Percentiles rank a stretch among this genome's conserved stretches.
phyloP scores from a whole-genome alignment of 768 basidiomycete species.

The Naganishia vaughanmartiniae region DNA sequence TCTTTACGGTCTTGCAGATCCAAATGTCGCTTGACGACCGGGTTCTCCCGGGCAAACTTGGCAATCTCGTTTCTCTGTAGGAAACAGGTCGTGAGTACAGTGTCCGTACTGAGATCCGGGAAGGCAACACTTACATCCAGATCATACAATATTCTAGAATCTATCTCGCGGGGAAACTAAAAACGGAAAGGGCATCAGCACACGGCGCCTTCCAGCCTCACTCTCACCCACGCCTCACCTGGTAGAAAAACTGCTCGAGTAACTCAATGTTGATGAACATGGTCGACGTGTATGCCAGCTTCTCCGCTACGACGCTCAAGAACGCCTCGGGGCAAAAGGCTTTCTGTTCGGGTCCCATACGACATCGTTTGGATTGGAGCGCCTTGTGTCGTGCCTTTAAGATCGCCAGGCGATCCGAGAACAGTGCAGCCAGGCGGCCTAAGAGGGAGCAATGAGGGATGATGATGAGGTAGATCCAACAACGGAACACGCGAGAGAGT shows the following conservation, averaged over 20 bases:
- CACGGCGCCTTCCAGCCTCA: background rate
- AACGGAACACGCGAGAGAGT: background rate
- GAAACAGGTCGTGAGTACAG: background rate
- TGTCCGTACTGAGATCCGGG: background rate
- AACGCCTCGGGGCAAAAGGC: slow-evolving; percentile 94
- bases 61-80: slow-evolving; percentile 70
- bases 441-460: slow-evolving; percentile 5
- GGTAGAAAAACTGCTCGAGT: slow-evolving; percentile 97
- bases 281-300: slow-evolving; percentile 88
- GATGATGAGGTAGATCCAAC: background rate
- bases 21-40: slow-evolving; percentile 75
- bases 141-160: slow-evolving; percentile 86
- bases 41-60: slow-evolving; percentile 93
- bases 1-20: slow-evolving; percentile 96
- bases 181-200: slow-evolving; percentile 7
- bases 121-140: slow-evolving; percentile 61
- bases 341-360: slow-evolving; percentile 79
- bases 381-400: slow-evolving; percentile 82
- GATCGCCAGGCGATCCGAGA: slow-evolving; percentile 73
- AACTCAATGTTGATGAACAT: slow-evolving; percentile 99
- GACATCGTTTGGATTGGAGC: slow-evolving; percentile 84
- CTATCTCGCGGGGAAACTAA: slow-evolving; percentile 96
- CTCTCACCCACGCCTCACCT: slow-evolving; percentile 58
- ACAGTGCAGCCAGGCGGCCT: slow-evolving; percentile 91
- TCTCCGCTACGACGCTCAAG: slow-evolving; percentile 93